Base-by-base conservation (phyloP, 306 rosid genomes). In the Cotoneaster glaucophyllus region DNA sequence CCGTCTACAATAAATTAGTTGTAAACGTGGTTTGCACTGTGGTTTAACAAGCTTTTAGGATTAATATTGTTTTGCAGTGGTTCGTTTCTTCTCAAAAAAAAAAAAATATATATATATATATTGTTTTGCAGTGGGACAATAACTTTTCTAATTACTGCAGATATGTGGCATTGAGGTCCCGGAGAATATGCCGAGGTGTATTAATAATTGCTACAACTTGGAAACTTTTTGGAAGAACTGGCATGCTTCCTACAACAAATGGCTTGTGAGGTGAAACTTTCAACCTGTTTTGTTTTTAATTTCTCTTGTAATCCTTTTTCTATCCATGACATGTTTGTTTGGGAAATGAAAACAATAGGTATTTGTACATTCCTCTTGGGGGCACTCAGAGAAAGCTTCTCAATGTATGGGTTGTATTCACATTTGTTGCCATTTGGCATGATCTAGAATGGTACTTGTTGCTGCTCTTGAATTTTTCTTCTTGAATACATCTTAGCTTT, bases 221-320 rank as follows among this genome's bases (percentile, higher is more conserved):
- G 96, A 95, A 86, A 86, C 87, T 68, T 95, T 92, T 80, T 95
- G 98, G 98, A 95, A 95, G 85, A 90, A 82, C 81, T 95, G 98
- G 98, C 98, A 95, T 88, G 96, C 97, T 82, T 95, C 97, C 81
- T 95, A 79, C 80, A 95, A 95, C 87, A 95, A 92, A 88, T 95
- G 97, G 98, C 96, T 95, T 77, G 98, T 95, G 86, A 92, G 98
- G 98, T 92, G 79, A 74, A 74, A 66, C 70, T 52, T 67, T 82
- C 6, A 71, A 74, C 66, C 63, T 80, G 54, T 74, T 74, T 67
- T 59, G 32, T 76, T 66, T 48, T 70, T 57, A 39, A 69, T 71
- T 74, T 64, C 58, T 29, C 63, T 63, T 70, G 41, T 75, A 32
- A 25, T 78, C 61, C 10, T 21, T 21, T 82, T 78, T 73, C 76